These are phyloP conservation scores for Gonapodya prolifera DNA, from an alignment of 192 early-diverging fungal genomes.

Conservation along the genomic window DNA sequence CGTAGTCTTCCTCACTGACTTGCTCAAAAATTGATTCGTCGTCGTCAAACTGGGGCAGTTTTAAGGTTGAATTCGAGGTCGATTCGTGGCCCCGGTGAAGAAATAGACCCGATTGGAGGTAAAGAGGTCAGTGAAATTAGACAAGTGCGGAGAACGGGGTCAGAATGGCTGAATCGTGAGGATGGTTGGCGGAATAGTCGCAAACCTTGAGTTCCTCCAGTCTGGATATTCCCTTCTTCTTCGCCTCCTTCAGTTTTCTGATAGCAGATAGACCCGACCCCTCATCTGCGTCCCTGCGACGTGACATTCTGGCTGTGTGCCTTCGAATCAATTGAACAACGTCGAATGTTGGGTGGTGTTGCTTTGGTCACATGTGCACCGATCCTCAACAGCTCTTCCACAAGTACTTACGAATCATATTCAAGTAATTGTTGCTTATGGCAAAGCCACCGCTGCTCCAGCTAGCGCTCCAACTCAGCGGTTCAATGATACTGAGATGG, in stretches of 20 bases:
- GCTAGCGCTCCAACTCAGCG: no score
- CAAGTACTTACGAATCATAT: no score
- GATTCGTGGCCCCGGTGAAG: not conserved
- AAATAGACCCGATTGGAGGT: not conserved
- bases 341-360: no score
- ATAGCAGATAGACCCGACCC: not conserved
- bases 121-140: not conserved
- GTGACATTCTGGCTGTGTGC: not conserved
- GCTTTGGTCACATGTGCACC: no score
- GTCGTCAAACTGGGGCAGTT: not conserved
- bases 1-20: constrained; percentile 47
- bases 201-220: not conserved
- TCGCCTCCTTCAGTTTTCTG: not conserved
- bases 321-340: no score
- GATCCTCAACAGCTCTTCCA: no score
- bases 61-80: not conserved
- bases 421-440: no score
- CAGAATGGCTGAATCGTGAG: no score
- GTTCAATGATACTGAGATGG: no score
- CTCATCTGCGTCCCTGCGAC: not conserved
- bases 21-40: constrained; percentile 33
- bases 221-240: not conserved
- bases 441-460: no score
- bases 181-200: no score
- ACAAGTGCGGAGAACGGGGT: not conserved